A percentile compares a stretch with the other conserved stretches of the same genome.
Conservation (phyloP, 129 eudicot species). For the Artemisia tridentata region DNA sequence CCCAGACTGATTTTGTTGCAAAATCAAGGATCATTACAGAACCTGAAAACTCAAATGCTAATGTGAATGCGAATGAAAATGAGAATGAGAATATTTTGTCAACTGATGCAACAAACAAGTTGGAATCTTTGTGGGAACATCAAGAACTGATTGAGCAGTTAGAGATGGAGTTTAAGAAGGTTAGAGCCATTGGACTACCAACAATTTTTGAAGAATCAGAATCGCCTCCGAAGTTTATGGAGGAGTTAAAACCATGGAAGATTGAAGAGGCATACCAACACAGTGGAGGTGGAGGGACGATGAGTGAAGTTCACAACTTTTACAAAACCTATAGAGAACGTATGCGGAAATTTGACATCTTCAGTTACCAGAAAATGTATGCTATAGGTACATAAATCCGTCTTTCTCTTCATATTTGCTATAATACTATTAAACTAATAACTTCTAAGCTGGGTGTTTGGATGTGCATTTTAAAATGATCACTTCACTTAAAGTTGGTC, state of each 20-base stretch:
- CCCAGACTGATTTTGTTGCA: constrained; percentile 44
- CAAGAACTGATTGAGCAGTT: constrained; percentile 92
- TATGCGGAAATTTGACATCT: constrained; percentile 92
- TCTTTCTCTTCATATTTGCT: constrained; percentile 17
- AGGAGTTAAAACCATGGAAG: constrained; percentile 94
- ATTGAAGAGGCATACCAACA: constrained; percentile 67
- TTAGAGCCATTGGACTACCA: constrained; percentile 78
- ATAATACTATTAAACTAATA: neutral
- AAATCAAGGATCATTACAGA: neutral
- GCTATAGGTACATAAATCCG: constrained; percentile 63
- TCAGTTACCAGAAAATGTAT: constrained; percentile 97
- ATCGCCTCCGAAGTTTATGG: constrained; percentile 63
- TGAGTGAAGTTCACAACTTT: constrained; percentile 79
- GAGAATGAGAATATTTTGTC: constrained; percentile 30
- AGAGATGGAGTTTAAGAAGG: constrained; percentile 85
- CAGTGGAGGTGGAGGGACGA: constrained; percentile 48
- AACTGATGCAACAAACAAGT: constrained; percentile 41
- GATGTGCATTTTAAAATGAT: neutral
- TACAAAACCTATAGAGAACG: constrained; percentile 83
- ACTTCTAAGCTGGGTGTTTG: neutral
- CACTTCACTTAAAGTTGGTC: too few relatives aligned
- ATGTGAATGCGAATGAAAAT: constrained; percentile 17
- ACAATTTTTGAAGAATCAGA: constrained; percentile 94
- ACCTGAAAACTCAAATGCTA: neutral
- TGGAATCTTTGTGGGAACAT: constrained; percentile 96